Base-by-base conservation (phyloP, 106 monocot species). In the Dendrobium chrysotoxum region DNA sequence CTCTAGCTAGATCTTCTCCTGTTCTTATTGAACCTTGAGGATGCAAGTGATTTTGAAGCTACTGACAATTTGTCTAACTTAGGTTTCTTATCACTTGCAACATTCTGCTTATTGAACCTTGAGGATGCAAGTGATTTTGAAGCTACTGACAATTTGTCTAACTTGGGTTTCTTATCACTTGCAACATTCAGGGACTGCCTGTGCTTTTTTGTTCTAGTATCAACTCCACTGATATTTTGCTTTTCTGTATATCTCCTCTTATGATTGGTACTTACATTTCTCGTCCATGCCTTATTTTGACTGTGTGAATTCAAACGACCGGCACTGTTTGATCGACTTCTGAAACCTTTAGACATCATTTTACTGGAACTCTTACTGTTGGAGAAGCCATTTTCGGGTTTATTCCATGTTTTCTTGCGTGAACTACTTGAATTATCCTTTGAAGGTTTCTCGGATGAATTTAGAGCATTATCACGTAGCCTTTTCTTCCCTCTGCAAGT, bases 401-500 rank as follows among this genome's bases (percentile, higher is more conserved):
- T 88, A 76, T 82, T 82, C 21, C 50, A 18, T 77, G 30, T 54
- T 30, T 71, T 81, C 57, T 40, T 31, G 25, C 17, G 70, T 8
- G 64, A 75, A 35, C 30, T 53, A 30, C 40, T 75, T 3, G 81
- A 78, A 25, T 28, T 35, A 40, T 25, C 28, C 64, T 3, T 76
- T 16, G 47, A 80, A 39, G 31, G 40, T 23, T 80, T 79, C 61
- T 44, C 15, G 0, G 5, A 12, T 68, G 64, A 21, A 31, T 45
- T 41, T 2, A 53, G n/a, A 40, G n/a, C 67, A 70, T 82, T 68
- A 39, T 77, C 79, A 2, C 31, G 25, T 28, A 28, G 16, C 64
- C 82, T 30, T 79, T 83, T 88, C 38, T 83, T 83, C 44, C 66
- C 75, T 71, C 88, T 88, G 80, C 73, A 88, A 42, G 61, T 35